phyloP scores from a whole-genome alignment of 805 yeast genomes.

The Dipodascopsis uninucleata region DNA sequence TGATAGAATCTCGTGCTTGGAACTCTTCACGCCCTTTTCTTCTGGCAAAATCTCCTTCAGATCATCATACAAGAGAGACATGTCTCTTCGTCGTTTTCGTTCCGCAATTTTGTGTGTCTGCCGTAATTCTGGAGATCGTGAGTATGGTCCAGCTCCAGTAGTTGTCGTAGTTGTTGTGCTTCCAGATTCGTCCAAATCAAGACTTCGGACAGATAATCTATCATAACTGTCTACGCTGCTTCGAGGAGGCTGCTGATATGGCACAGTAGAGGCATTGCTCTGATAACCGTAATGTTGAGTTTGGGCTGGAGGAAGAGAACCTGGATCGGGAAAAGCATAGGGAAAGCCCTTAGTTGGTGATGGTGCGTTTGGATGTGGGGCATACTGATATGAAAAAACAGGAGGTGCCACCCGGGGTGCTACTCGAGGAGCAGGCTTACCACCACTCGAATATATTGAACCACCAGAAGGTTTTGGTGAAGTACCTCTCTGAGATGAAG shows the following conservation, averaged over 20 bases:
- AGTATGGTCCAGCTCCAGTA: conserved; percentile 21
- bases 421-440: not conserved
- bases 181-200: conserved; percentile 9
- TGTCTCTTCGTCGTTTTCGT: conserved; percentile 30
- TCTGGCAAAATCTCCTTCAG: conserved; percentile 27
- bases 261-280: conserved; percentile 1
- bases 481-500: conserved; percentile 9
- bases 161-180: conserved; percentile 16
- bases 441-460: not conserved
- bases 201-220: conserved; percentile 17
- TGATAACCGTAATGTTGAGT: not conserved
- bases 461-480: not conserved
- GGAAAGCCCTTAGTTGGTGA: conserved; percentile 24
- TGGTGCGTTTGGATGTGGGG: conserved; percentile 27
- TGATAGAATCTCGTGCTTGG: conserved; percentile 29
- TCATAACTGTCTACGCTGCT: too few relatives aligned
- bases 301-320: conserved; percentile 3
- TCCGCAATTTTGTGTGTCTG: conserved; percentile 32
- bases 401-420: conserved; percentile 25
- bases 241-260: conserved; percentile 9
- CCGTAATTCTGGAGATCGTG: conserved; percentile 31
- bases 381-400: conserved; percentile 13
- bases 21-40: conserved; percentile 28
- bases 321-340: conserved; percentile 27
- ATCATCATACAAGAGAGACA: conserved; percentile 30